These are phyloP conservation scores for Sphaerosporella brunnea DNA, from an alignment of 495 filamentous ascomycete species.

Conservation along the genomic window DNA sequence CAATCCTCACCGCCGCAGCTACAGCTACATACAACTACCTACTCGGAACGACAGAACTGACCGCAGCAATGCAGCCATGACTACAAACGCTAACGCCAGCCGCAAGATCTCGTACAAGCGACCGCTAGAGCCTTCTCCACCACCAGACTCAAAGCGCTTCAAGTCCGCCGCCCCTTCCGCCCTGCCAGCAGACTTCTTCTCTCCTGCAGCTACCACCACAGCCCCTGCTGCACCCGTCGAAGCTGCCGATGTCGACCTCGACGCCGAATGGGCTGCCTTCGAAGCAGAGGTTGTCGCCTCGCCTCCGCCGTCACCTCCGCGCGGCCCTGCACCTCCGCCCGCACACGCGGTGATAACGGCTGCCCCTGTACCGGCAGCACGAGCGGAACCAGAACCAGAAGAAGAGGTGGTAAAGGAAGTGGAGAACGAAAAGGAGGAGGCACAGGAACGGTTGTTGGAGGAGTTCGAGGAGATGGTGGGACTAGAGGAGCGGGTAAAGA, in stretches of 20 bases:
- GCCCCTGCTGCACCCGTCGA: conserved; percentile 1
- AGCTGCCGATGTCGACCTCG: conserved; percentile 32
- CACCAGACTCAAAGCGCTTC: conserved; percentile 2
- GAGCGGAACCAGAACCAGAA: conserved; percentile 35
- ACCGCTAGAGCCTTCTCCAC: background rate
- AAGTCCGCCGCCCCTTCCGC: background rate
- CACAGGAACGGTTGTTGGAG: conserved; percentile 56
- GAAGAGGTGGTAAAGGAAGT: conserved; percentile 14
- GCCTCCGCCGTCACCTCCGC: conserved; percentile 26
- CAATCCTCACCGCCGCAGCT: too few relatives aligned
- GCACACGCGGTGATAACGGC: conserved; percentile 51
- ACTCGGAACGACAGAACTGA: too few relatives aligned
- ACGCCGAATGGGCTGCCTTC: conserved; percentile 81
- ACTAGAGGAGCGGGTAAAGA: conserved; percentile 60
- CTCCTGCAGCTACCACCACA: conserved; percentile 4
- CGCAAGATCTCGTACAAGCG: too few relatives aligned
- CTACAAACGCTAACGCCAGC: too few relatives aligned
- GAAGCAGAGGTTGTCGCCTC: conserved; percentile 61
- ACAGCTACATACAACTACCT: too few relatives aligned
- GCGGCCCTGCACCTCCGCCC: conserved; percentile 25
- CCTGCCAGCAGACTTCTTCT: conserved; percentile 14
- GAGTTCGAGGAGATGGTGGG: conserved; percentile 94
- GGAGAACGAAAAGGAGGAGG: conserved; percentile 27
- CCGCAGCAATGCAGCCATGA: too few relatives aligned
- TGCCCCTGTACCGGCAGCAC: conserved; percentile 39